Evolutionary conservation across 306 rosid species (phyloP).

Genomic region (cucumber (Cucumis sativus)): DNA sequence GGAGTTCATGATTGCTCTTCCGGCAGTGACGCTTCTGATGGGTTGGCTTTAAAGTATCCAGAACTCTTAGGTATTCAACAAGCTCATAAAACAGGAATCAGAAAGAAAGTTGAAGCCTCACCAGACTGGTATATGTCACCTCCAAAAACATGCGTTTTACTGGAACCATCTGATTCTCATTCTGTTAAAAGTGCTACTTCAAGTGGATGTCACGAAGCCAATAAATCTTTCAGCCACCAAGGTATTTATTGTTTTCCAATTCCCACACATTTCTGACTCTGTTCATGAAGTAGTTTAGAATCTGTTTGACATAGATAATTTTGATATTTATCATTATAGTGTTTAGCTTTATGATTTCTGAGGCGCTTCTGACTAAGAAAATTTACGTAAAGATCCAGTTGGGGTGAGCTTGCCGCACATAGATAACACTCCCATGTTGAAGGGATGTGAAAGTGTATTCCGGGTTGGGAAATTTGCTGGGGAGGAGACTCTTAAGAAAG

Average conservation of each 20-base stretch:
- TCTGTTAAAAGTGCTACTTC: slow-evolving; percentile 22
- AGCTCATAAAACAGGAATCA: slow-evolving; percentile 26
- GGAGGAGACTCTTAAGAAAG: slow-evolving; percentile 85
- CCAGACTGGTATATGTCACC: slow-evolving; percentile 79
- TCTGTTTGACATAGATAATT: background rate
- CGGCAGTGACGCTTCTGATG: slow-evolving; percentile 25
- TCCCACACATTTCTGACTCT: background rate
- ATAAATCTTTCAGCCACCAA: slow-evolving; percentile 16
- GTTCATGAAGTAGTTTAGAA: slow-evolving; percentile 1
- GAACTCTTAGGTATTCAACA: slow-evolving; percentile 46
- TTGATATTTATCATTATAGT: background rate
- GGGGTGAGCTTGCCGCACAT: slow-evolving; percentile 20
- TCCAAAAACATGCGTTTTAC: slow-evolving; percentile 76
- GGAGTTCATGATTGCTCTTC: slow-evolving; percentile 36
- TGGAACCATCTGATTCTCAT: slow-evolving; percentile 51
- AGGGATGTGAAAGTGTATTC: slow-evolving; percentile 36
- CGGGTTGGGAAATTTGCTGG: slow-evolving; percentile 53
- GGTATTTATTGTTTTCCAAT: slow-evolving; percentile 23
- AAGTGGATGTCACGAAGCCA: slow-evolving; percentile 20
- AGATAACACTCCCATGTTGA: slow-evolving; percentile 58
- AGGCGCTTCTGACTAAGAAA: background rate
- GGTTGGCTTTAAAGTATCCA: slow-evolving; percentile 48
- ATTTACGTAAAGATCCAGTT: slow-evolving; percentile 18
- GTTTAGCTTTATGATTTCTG: background rate
- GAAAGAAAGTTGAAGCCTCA: slow-evolving; percentile 47